Evolutionary conservation across 371 early-diverging fungal species (phyloP), one percentile per base, ranked within the genome.

Genomic region (Fennellomyces sp.): DNA sequence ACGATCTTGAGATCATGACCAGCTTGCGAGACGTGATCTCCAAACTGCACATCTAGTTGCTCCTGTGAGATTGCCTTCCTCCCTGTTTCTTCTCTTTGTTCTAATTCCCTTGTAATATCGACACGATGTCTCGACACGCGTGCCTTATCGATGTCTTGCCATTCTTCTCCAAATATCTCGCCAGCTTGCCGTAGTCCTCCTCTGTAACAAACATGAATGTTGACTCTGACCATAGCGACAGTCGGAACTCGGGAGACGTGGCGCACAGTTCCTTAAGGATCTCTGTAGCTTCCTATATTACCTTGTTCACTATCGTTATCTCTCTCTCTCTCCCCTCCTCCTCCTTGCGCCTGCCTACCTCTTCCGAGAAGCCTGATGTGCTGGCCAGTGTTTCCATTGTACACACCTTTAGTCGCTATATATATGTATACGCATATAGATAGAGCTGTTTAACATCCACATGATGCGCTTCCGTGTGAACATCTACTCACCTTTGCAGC

Each of bases 401-500:
- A 47, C 59, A 59, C 26, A 59, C 2, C 33, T 58, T 56, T 25
- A 52, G 52, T 12, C 39, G 31, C 63, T 63, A 33, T 1, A 60
- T 25, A 47, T 3, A 30, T 47, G 17, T 13, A 17, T n/a, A n/a
- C n/a, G 23, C 13, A n/a, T 28, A 10, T 35, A 3, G 13, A 23
- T 50, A 41, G 26, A 6, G 7, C 3, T 39, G 12, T 13, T 3
- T 19, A 26, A n/a, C n/a, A n/a, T n/a, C n/a, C 27, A 7, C 27
- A 25, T n/a, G n/a, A 41, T 41, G 19, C 45, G 8, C 1, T 5
- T 45, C n/a, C 8, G 8, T 13, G 13, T 33, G 35, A 8, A 33
- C 8, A 33, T 6, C 13, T 7, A 2, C 7, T 62, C 65, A 75
- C 75, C 64, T 78, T 57, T 6, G 69, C 75, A 27, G 58, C 25